Conservation (phyloP, 768 basidiomycete genomes). For the Peribolospora baueri region DNA sequence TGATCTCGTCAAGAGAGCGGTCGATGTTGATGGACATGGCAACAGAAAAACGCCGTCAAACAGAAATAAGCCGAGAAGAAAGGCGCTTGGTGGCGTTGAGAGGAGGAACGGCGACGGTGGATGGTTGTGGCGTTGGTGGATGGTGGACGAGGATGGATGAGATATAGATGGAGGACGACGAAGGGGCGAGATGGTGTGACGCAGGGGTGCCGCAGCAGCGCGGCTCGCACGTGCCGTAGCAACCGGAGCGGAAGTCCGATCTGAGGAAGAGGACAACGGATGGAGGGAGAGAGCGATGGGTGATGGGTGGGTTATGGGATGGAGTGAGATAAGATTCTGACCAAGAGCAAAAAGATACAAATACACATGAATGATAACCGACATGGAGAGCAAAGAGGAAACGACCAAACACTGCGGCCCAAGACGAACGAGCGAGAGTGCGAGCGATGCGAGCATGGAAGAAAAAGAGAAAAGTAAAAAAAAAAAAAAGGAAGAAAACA, state of each 20-base stretch:
- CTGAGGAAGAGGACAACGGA: too few species aligned
- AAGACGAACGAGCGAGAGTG: background rate
- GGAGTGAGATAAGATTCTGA: too few species aligned
- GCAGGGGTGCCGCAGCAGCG: slow-evolving; percentile 16
- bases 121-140: too few species aligned
- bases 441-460: background rate
- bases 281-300: background rate
- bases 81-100: too few species aligned
- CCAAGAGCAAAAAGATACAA: too few species aligned
- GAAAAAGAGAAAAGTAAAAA: background rate
- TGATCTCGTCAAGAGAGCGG: slow-evolving; percentile 10
- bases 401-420: too few species aligned
- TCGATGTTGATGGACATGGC: slow-evolving; percentile 2
- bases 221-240: background rate
- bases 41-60: too few species aligned
- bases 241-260: slow-evolving; percentile 30
- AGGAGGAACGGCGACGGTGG: too few species aligned
- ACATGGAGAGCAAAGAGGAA: too few species aligned
- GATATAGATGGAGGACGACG: background rate
- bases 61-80: too few species aligned
- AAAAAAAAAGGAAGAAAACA: slow-evolving; percentile 11
- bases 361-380: too few species aligned
- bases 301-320: too few species aligned
- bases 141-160: background rate
- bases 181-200: background rate